Evolutionary conservation across 2,329 filamentous ascomycete species (phyloP).

Genomic region (Nemania abortiva): DNA sequence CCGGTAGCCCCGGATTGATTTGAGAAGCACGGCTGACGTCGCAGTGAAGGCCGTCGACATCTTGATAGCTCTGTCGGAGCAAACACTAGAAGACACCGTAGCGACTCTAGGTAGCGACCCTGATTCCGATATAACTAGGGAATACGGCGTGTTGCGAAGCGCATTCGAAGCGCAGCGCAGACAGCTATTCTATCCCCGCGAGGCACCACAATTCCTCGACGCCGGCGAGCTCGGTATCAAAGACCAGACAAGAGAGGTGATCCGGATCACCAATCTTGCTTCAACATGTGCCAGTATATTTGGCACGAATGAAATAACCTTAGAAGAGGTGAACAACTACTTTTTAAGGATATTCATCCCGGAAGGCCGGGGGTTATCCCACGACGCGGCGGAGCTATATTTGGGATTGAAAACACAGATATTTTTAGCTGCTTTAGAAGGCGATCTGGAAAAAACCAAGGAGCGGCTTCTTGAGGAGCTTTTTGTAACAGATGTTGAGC

Average conservation of each 20-base stretch:
- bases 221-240: conserved; percentile 47
- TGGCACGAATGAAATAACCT: conserved; percentile 50
- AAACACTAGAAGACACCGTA: conserved; percentile 53
- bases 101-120: conserved; percentile 47
- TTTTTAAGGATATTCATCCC: conserved; percentile 51
- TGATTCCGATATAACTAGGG: conserved; percentile 49
- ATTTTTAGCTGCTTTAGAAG: conserved; percentile 50
- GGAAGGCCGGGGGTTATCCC: conserved; percentile 45
- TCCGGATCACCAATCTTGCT: conserved; percentile 51
- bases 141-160: conserved; percentile 47
- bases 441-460: conserved; percentile 44
- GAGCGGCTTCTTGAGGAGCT: conserved; percentile 48
- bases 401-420: conserved; percentile 52
- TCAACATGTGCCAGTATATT: conserved; percentile 52
- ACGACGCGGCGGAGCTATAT: conserved; percentile 50
- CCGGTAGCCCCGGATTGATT: not conserved
- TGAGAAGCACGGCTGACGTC: conserved; percentile 38
- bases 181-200: conserved; percentile 41
- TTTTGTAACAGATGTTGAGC: conserved; percentile 48
- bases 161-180: conserved; percentile 49
- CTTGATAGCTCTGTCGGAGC: conserved; percentile 51
- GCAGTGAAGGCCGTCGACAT: conserved; percentile 50
- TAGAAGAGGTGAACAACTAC: conserved; percentile 51
- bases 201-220: conserved; percentile 44
- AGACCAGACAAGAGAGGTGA: conserved; percentile 47